These are phyloP conservation scores for Trichoderma simmonsii DNA, from an alignment of 2,329 filamentous ascomycete species.

Conservation along the genomic window DNA sequence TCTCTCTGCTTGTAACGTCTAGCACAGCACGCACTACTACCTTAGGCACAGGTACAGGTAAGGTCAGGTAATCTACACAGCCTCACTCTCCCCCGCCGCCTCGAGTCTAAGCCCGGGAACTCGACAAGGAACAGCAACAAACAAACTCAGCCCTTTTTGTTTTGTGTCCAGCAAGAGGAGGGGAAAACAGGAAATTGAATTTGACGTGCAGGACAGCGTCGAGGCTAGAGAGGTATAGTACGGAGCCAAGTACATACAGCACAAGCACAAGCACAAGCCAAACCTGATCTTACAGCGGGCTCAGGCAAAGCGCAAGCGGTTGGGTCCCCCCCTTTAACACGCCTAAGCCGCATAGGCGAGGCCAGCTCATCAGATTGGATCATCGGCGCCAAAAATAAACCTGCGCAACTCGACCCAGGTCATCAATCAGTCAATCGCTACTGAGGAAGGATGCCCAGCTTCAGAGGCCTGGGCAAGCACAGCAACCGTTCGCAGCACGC, in stretches of 20 bases:
- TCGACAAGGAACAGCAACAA: not conserved
- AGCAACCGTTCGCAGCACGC: conserved; percentile 57
- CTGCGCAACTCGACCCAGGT: not conserved
- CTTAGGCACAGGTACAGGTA: not conserved
- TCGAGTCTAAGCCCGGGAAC: conserved; percentile 1
- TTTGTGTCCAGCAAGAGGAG: not conserved
- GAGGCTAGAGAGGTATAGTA: not conserved
- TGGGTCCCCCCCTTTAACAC: not conserved
- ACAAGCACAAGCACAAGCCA: not conserved
- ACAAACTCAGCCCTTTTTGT: not conserved
- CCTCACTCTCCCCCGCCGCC: conserved; percentile 14
- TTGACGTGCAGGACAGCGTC: not conserved
- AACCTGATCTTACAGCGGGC: not conserved
- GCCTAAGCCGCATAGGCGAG: not conserved
- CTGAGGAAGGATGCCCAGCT: conserved; percentile 31
- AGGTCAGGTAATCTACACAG: not conserved
- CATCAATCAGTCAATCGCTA: not conserved
- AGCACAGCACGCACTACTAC: too few species aligned
- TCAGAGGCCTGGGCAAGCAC: conserved; percentile 54
- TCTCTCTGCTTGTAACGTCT: not conserved
- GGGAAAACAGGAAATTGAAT: not conserved
- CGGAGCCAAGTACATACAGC: too few species aligned
- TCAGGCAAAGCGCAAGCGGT: not conserved
- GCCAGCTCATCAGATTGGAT: not conserved
- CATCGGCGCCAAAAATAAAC: conserved; percentile 13